Conservation (phyloP, 2,329 filamentous ascomycete species). For the Geoglossum cookeanum region DNA sequence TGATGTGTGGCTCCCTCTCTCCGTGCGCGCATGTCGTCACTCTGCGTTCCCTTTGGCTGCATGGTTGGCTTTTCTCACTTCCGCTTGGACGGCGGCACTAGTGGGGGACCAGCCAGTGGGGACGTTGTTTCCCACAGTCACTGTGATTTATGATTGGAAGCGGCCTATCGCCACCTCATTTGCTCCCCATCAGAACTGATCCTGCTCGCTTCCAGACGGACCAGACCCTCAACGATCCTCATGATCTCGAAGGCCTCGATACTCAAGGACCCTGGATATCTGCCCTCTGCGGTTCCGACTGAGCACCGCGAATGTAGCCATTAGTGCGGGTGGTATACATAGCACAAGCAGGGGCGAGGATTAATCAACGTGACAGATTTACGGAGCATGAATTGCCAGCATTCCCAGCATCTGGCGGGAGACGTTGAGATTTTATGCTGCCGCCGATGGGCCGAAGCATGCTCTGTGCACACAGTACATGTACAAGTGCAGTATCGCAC, state of each 20-base stretch:
- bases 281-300: too few species aligned
- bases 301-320: not conserved
- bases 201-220: not conserved
- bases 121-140: not conserved
- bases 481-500: too few species aligned
- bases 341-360: not conserved
- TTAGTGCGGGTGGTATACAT: not conserved
- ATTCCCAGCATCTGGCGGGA: not conserved
- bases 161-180: not conserved
- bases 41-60: not conserved
- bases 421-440: not conserved
- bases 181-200: not conserved
- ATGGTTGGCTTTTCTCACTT: not conserved
- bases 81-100: not conserved
- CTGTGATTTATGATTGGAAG: not conserved
- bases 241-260: not conserved
- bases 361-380: not conserved
- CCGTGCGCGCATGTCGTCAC: not conserved
- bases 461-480: too few species aligned
- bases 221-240: not conserved
- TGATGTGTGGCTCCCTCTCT: not conserved
- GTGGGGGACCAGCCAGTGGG: not conserved
- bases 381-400: not conserved
- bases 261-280: not conserved
- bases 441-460: not conserved